These are phyloP conservation scores for Chalciporus pseudorubinellus DNA, from an alignment of 768 basidiomycete genomes.

Conservation along the genomic window DNA sequence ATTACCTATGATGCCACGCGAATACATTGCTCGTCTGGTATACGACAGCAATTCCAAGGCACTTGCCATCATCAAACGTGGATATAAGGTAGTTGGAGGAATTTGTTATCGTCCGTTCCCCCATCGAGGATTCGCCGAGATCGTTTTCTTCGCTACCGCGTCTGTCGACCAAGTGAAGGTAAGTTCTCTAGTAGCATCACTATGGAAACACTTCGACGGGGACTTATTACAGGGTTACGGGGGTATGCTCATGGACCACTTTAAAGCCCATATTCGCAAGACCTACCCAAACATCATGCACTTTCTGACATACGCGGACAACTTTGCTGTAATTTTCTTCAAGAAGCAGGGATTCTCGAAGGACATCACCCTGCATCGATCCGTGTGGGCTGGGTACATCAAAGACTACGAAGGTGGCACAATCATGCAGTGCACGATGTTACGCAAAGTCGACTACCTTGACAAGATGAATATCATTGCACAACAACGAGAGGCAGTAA, in stretches of 20 bases:
- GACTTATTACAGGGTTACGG: slow-evolving; percentile 79
- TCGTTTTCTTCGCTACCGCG: slow-evolving; percentile 97
- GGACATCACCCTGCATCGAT: slow-evolving; percentile 88
- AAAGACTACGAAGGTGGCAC: slow-evolving; percentile 99
- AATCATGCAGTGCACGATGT: slow-evolving; percentile 97
- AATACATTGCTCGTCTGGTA: slow-evolving; percentile 95
- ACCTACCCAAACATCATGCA: slow-evolving; percentile 87
- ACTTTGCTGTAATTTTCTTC: slow-evolving; percentile 98
- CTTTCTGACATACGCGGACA: slow-evolving; percentile 98
- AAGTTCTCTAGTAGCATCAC: slow-evolving; percentile 14
- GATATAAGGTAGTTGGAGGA: slow-evolving; percentile 94
- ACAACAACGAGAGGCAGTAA: slow-evolving; percentile 84
- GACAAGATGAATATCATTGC: slow-evolving; percentile 72
- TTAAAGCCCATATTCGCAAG: slow-evolving; percentile 86
- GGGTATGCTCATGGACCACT: slow-evolving; percentile 97
- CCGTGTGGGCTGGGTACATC: slow-evolving; percentile 98
- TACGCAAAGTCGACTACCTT: slow-evolving; percentile 89
- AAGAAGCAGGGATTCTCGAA: slow-evolving; percentile 99
- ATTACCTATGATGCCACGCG: slow-evolving; percentile 97
- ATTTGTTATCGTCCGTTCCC: slow-evolving; percentile 97
- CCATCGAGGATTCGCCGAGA: slow-evolving; percentile 93
- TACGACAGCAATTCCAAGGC: slow-evolving; percentile 90
- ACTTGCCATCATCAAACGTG: slow-evolving; percentile 92
- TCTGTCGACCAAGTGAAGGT: slow-evolving; percentile 98
- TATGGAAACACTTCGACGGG: background rate